phyloP scores from a whole-genome alignment of 345 rosid species.

The Gossypium stocksii region DNA sequence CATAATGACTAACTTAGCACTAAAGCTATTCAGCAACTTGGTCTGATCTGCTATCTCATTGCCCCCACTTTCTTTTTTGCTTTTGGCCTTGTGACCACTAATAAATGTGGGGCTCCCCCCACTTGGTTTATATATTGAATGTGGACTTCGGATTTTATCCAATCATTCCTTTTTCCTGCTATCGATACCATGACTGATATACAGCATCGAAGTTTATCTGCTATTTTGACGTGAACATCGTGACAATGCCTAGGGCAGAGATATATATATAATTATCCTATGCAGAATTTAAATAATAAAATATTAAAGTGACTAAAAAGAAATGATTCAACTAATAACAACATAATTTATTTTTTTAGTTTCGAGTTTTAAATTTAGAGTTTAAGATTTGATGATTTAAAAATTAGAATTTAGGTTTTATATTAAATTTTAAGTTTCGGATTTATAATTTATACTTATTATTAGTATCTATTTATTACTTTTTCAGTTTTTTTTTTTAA shows the following conservation, averaged over 20 bases:
- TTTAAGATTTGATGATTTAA: too few relatives aligned
- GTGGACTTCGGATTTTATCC: neutral
- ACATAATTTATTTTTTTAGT: too few relatives aligned
- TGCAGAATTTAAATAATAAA: too few relatives aligned
- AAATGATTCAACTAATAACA: too few relatives aligned
- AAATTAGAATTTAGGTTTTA: too few relatives aligned
- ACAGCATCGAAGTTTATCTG: neutral
- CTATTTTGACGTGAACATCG: neutral
- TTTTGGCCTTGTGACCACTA: neutral
- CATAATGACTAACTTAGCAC: neutral
- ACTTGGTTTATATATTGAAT: neutral
- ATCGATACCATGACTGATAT: too few relatives aligned
- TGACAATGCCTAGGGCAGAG: neutral
- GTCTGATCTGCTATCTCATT: neutral
- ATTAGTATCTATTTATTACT: too few relatives aligned
- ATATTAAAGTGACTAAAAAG: too few relatives aligned
- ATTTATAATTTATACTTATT: too few relatives aligned
- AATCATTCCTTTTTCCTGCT: neutral
- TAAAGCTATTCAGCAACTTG: neutral
- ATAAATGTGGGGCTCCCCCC: neutral
- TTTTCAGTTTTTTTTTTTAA: rapidly evolving
- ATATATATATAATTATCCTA: too few relatives aligned
- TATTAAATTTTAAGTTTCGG: too few relatives aligned
- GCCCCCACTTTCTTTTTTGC: constrained; percentile 1
- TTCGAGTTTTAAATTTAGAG: too few relatives aligned